A percentile compares a stretch with the other conserved stretches of the same genome.
Conservation (phyloP, 2,329 filamentous ascomycete species). For the Drechslera avenae region DNA sequence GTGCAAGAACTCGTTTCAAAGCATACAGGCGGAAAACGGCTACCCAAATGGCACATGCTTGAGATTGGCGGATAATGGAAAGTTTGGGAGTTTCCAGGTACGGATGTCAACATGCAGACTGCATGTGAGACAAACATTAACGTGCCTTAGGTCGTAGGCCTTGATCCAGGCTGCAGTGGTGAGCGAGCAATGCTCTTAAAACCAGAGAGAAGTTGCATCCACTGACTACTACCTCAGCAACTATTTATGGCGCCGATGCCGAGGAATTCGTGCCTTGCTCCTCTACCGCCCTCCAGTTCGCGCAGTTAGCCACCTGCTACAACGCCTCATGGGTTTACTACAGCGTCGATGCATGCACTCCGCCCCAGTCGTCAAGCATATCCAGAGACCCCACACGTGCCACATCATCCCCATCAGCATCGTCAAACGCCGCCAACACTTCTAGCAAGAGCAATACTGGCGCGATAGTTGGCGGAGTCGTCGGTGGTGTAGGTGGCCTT, state of each 20-base stretch:
- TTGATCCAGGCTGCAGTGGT: conserved; percentile 9
- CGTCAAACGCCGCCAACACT: neutral
- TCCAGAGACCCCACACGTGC: neutral
- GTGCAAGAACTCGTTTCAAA: conserved; percentile 3
- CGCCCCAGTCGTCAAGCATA: neutral
- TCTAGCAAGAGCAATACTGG: neutral
- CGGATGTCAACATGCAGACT: too few species aligned
- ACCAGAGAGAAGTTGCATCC: neutral
- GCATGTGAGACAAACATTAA: too few species aligned
- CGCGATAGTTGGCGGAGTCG: conserved; percentile 6
- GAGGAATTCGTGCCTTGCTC: conserved; percentile 2
- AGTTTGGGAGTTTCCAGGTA: conserved; percentile 6
- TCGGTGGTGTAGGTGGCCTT: neutral
- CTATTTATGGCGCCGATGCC: conserved; percentile 1
- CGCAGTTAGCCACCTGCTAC: conserved; percentile 1
- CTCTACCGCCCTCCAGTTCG: conserved; percentile 5
- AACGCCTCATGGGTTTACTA: conserved; percentile 11
- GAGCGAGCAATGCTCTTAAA: neutral
- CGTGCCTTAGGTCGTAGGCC: neutral
- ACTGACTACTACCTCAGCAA: neutral
- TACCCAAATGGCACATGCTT: conserved; percentile 3
- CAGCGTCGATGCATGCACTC: conserved; percentile 6
- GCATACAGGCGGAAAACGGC: conserved; percentile 6
- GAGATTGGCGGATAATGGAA: neutral
- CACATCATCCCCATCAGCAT: neutral